Evolutionary conservation across 225 moss, liverwort and hornwort genomes (phyloP), one percentile per base, ranked within the genome.

Genomic region (Straminergon stramineum): DNA sequence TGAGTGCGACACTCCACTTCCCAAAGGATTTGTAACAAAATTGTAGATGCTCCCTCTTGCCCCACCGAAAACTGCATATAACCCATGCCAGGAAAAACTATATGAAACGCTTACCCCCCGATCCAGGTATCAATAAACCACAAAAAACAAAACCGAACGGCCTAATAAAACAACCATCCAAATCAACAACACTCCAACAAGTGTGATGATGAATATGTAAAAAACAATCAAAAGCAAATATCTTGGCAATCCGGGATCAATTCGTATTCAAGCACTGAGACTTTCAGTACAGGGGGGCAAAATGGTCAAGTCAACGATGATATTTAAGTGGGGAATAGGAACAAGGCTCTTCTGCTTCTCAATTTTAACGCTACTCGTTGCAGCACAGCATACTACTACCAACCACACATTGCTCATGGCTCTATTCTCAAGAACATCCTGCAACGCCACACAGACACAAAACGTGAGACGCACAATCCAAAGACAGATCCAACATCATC

Each of bases 61-160:
- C 32, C 51, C 11, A 75, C 19, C 27, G 3, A 41, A 27, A 41
- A 71, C 9, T 26, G 26, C 27, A 71, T 4, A 11, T 9, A 15
- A 41, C 9, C 41, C 71, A 41, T 8, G 41, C 41, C 69, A 8
- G 15, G 5, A 41, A 75, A 48, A 89, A 89, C 87, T 91, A 86
- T 79, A 89, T 37, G 22, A 66, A 64, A 76, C 70, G 69, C 84
- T 41, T 66, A n/a, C 69, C 91, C 11, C 23, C 5, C 14, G 37
- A 78, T 6, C 56, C 37, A 56, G 37, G 16, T 55, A 55, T 4
- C 15, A 37, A 58, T 4, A 39, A 58, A 58, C 28, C 17, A 17
- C n/a, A 35, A 5, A 56, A 58, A 26, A 57, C 6, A 3, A 1
- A 9, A 3, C 15, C 2, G 0, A 78, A 56, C 16, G n/a, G n/a